phyloP scores from a whole-genome alignment of 495 filamentous ascomycete genomes.

The Xylaria bambusicola region DNA sequence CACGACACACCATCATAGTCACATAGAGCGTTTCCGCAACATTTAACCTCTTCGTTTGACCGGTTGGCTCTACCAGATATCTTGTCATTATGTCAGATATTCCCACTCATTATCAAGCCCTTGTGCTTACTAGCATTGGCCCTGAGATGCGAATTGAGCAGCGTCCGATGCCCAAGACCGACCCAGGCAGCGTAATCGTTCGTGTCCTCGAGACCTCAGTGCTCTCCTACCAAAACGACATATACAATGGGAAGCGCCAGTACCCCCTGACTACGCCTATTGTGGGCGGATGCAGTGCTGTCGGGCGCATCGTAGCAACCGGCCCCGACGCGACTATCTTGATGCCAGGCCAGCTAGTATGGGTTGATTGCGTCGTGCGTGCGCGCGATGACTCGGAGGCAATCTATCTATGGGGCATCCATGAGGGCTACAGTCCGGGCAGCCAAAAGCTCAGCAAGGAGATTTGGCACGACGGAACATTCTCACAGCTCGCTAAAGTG shows the following conservation, averaged over 20 bases:
- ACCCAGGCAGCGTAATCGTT: slow-evolving; percentile 33
- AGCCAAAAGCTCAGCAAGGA: slow-evolving; percentile 14
- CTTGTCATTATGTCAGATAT: slow-evolving; percentile 7
- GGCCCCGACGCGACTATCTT: slow-evolving; percentile 7
- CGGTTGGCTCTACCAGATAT: too few relatives aligned
- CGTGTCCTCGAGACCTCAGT: slow-evolving; percentile 30
- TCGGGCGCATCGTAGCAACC: not conserved
- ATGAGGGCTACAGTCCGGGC: slow-evolving; percentile 5
- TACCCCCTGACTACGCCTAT: slow-evolving; percentile 19
- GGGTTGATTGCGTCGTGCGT: slow-evolving; percentile 13
- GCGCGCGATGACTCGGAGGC: not conserved
- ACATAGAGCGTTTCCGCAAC: too few relatives aligned
- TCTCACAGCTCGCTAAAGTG: slow-evolving; percentile 8
- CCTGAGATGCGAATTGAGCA: slow-evolving; percentile 22
- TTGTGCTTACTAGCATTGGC: slow-evolving; percentile 17
- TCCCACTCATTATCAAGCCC: slow-evolving; percentile 24
- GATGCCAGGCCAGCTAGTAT: slow-evolving; percentile 9
- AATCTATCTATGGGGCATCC: slow-evolving; percentile 5
- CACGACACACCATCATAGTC: too few relatives aligned
- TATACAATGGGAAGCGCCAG: slow-evolving; percentile 29
- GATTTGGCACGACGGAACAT: slow-evolving; percentile 19
- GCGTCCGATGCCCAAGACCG: slow-evolving; percentile 26
- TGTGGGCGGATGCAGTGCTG: slow-evolving; percentile 6
- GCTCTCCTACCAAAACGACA: slow-evolving; percentile 25
- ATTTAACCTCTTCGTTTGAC: not conserved